Conservation (phyloP, 371 early-diverging fungal genomes). For the Saksenaea oblongispora region DNA sequence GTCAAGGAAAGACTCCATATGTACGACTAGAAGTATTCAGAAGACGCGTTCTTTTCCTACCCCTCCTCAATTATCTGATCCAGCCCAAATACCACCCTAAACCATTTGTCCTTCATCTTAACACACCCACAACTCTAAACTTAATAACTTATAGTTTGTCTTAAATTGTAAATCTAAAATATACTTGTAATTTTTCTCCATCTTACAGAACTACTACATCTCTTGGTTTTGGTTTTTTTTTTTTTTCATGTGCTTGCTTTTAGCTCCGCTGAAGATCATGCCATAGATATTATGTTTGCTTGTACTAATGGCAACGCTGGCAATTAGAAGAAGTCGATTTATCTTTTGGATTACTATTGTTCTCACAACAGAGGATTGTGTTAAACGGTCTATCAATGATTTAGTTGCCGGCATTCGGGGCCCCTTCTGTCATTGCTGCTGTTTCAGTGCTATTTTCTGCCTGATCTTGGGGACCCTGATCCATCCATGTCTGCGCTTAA, state of each 20-base stretch:
- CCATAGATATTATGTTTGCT: background rate
- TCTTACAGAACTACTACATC: background rate
- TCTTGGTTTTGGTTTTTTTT: background rate
- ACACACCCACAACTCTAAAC: background rate
- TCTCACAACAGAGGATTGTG: background rate
- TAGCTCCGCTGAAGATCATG: background rate
- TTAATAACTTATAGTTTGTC: too few species aligned
- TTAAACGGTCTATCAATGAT: background rate
- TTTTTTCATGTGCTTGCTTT: background rate
- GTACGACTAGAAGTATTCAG: constrained; percentile 8
- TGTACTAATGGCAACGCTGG: background rate
- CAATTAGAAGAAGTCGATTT: too few species aligned
- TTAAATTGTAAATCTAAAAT: too few species aligned
- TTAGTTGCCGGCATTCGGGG: background rate
- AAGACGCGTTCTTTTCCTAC: too few species aligned
- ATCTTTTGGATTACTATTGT: too few species aligned
- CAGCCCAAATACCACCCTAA: background rate
- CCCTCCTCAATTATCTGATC: background rate
- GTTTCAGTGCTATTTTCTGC: constrained; percentile 3
- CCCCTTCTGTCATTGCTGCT: background rate
- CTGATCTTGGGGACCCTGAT: constrained; percentile 2
- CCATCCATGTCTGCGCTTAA: background rate
- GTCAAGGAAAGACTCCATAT: constrained; percentile 29
- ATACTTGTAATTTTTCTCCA: background rate
- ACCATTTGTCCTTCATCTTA: background rate